These are phyloP conservation scores for Orobanche coerulescens DNA, from an alignment of 257 asterid genomes.

Conservation along the genomic window DNA sequence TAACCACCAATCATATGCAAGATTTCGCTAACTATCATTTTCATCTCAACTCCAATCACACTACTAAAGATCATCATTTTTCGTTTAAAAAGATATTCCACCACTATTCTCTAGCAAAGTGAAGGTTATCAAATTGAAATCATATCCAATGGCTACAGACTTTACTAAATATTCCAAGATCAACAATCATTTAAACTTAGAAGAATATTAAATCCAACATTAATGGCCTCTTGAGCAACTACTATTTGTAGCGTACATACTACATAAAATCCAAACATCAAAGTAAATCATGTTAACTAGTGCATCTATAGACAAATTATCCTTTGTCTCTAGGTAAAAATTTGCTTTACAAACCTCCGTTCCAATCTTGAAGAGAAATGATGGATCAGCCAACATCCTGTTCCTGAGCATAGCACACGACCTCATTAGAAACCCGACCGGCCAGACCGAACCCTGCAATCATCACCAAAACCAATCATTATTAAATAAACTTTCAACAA, in stretches of 20 bases:
- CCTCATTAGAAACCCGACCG: constrained; percentile 73
- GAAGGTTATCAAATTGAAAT: too few relatives aligned
- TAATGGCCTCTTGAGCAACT: background rate
- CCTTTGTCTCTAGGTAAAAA: background rate
- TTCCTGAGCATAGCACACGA: constrained; percentile 74
- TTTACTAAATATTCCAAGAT: too few relatives aligned
- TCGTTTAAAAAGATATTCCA: too few relatives aligned
- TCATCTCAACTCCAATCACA: too few relatives aligned
- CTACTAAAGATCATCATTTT: too few relatives aligned
- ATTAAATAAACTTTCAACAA: constrained; percentile 1
- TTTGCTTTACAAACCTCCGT: constrained; percentile 56
- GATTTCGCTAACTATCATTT: too few relatives aligned
- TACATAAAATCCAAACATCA: background rate
- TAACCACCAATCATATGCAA: too few relatives aligned
- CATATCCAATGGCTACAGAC: too few relatives aligned
- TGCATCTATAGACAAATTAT: background rate
- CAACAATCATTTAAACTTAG: too few relatives aligned
- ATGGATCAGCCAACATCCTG: constrained; percentile 95
- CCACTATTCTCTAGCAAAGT: too few relatives aligned
- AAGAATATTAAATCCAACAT: background rate
- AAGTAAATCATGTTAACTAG: background rate
- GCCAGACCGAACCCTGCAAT: constrained; percentile 67
- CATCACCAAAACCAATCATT: constrained; percentile 20
- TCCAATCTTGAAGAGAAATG: constrained; percentile 95
- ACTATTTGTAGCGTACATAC: background rate